Evolutionary conservation across 2,329 filamentous ascomycete species (phyloP).

Genomic region (Chaetothyriales sp.): DNA sequence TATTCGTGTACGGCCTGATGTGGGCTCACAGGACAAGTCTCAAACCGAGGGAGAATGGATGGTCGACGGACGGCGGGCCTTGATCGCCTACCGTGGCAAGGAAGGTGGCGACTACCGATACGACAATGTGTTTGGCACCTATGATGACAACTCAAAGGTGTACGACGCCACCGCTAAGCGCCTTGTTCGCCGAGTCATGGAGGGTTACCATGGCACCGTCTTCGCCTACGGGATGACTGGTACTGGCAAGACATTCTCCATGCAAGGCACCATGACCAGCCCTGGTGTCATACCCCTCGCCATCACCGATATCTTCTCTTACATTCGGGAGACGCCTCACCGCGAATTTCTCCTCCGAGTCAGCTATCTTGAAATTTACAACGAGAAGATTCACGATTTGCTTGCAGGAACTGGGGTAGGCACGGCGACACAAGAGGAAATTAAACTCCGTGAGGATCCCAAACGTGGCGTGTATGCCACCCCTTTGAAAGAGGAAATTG

Average conservation of each 20-base stretch:
- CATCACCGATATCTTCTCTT: constrained; percentile 98
- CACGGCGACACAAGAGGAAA: constrained; percentile 62
- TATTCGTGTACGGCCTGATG: constrained; percentile 80
- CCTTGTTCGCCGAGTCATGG: constrained; percentile 91
- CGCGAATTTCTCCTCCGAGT: constrained; percentile 89
- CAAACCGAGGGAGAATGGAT: constrained; percentile 74
- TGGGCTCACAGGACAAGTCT: constrained; percentile 46
- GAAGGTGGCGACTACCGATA: constrained; percentile 90
- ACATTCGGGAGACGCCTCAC: constrained; percentile 90
- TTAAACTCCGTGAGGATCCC: constrained; percentile 90
- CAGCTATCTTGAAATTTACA: constrained; percentile 98
- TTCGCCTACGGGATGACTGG: constrained; percentile 92
- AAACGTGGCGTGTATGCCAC: constrained; percentile 94
- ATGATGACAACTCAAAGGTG: constrained; percentile 87
- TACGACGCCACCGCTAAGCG: constrained; percentile 92
- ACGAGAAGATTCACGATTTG: constrained; percentile 91
- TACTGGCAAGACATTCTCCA: constrained; percentile 97
- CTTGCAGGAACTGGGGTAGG: constrained; percentile 47
- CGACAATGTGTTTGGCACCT: constrained; percentile 90
- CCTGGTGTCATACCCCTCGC: constrained; percentile 93
- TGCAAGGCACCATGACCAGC: constrained; percentile 93
- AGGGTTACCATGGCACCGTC: constrained; percentile 70
- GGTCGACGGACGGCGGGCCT: constrained; percentile 68
- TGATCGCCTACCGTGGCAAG: constrained; percentile 72
- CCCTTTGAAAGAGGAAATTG: constrained; percentile 93